phyloP scores from a whole-genome alignment of 1,139 yeast species.

The Hyphopichia wangnamkhiaoensis region DNA sequence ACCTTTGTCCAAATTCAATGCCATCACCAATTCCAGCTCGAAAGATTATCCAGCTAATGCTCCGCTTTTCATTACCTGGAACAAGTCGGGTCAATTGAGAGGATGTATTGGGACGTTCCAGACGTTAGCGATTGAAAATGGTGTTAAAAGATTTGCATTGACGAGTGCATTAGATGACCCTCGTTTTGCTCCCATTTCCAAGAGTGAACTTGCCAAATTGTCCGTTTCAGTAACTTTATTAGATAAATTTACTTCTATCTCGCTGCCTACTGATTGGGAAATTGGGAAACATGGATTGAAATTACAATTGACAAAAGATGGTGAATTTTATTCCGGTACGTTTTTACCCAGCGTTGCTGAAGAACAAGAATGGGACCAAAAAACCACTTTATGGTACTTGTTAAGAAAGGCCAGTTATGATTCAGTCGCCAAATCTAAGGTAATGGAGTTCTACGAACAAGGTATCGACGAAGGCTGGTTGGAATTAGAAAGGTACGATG shows the following conservation, averaged over 20 bases:
- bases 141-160: constrained; percentile 63
- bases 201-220: constrained; percentile 50
- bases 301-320: constrained; percentile 45
- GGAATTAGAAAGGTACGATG: constrained; percentile 39
- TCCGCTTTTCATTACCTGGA: constrained; percentile 85
- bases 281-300: constrained; percentile 82
- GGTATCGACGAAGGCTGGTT: constrained; percentile 40
- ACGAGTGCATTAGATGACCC: constrained; percentile 74
- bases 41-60: constrained; percentile 48
- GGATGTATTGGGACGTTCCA: constrained; percentile 94
- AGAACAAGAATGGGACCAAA: constrained; percentile 85
- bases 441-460: constrained; percentile 25
- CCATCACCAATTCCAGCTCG: constrained; percentile 16
- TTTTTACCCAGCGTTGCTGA: constrained; percentile 87
- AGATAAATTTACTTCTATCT: constrained; percentile 55
- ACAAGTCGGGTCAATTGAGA: constrained; percentile 56
- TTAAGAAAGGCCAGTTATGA: constrained; percentile 65
- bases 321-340: constrained; percentile 61
- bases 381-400: constrained; percentile 68
- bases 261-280: constrained; percentile 67
- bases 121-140: constrained; percentile 46
- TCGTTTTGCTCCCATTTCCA: constrained; percentile 68
- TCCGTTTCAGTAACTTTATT: constrained; percentile 63
- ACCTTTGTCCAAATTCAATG: constrained; percentile 18
- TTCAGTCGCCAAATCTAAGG: constrained; percentile 15